phyloP scores from a whole-genome alignment of 495 filamentous ascomycete genomes.

The Xylaria longipes region DNA sequence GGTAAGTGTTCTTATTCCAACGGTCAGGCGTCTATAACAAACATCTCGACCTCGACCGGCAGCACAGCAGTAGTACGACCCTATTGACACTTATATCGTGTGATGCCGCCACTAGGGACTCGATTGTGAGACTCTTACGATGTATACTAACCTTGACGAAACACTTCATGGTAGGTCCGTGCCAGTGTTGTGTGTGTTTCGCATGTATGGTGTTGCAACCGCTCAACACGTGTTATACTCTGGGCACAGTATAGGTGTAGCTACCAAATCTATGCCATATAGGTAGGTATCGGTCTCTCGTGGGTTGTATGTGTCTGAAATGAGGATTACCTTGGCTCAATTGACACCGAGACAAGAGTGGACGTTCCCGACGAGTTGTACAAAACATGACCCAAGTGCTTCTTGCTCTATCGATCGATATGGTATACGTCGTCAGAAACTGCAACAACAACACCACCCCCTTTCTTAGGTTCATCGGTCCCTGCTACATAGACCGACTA shows the following conservation, averaged over 20 bases:
- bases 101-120: conserved; percentile 16
- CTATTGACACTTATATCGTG: conserved; percentile 8
- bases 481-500: not conserved
- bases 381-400: not conserved
- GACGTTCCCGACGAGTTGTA: not conserved
- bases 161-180: conserved; percentile 21
- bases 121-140: conserved; percentile 20
- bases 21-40: conserved; percentile 2
- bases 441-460: not conserved
- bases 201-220: conserved; percentile 18
- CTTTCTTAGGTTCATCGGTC: not conserved
- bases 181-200: conserved; percentile 16
- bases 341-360: conserved; percentile 7
- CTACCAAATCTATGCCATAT: not conserved
- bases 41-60: conserved; percentile 9
- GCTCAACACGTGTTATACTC: conserved; percentile 15
- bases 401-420: not conserved
- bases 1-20: not conserved
- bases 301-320: not conserved
- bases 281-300: too few relatives aligned
- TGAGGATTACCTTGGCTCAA: not conserved
- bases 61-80: conserved; percentile 14
- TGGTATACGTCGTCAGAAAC: too few relatives aligned
- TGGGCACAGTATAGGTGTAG: not conserved
- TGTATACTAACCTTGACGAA: conserved; percentile 18